These are phyloP conservation scores for Termitomyces sp. DNA, from an alignment of 768 basidiomycete species.

Conservation along the genomic window DNA sequence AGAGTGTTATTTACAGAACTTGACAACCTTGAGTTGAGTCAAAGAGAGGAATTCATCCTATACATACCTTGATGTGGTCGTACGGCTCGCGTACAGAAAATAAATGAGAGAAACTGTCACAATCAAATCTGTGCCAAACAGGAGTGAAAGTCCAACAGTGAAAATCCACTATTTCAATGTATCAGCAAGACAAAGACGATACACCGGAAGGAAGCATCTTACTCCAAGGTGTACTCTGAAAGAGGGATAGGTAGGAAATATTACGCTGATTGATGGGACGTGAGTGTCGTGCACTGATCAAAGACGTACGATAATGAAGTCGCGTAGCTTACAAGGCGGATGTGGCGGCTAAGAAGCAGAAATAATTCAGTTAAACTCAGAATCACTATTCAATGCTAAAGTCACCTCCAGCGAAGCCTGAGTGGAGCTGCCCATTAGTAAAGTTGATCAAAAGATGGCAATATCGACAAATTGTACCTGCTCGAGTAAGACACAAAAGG, in stretches of 20 bases:
- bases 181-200: background rate
- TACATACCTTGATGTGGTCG: slow-evolving; percentile 1
- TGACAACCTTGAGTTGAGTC: background rate
- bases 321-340: slow-evolving; percentile 1
- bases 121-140: slow-evolving; percentile 1
- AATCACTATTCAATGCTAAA: background rate
- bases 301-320: background rate
- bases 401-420: background rate
- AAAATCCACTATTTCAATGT: slow-evolving; percentile 5
- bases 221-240: slow-evolving; percentile 4
- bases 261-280: background rate
- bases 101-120: slow-evolving; percentile 5
- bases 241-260: slow-evolving; percentile 2
- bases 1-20: slow-evolving; percentile 7
- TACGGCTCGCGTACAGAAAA: slow-evolving; percentile 5
- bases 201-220: background rate
- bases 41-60: no score
- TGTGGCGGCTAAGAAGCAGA: background rate
- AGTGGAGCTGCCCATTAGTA: background rate
- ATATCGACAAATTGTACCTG: background rate
- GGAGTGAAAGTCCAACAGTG: slow-evolving; percentile 2
- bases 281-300: background rate
- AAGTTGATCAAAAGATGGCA: background rate
- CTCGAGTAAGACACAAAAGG: background rate
- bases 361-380: background rate